A percentile compares a stretch with the other conserved stretches of the same genome.
Conservation (phyloP, 352 stramenopile species). For the Plasmopara viticola region DNA sequence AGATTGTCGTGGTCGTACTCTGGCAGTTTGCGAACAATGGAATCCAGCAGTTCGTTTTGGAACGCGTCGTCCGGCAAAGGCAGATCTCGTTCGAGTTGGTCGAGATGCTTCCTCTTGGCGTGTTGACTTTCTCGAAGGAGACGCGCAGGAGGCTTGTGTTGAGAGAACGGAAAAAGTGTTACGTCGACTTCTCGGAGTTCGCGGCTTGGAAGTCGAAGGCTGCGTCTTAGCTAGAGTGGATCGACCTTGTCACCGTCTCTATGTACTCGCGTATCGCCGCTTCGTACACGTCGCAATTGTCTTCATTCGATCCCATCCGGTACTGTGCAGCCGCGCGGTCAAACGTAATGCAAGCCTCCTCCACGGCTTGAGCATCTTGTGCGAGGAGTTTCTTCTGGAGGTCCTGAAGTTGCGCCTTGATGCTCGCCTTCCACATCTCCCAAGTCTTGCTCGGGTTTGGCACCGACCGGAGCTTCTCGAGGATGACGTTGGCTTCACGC, state of each 20-base stretch:
- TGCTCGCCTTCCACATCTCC: background rate
- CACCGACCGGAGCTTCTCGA: background rate
- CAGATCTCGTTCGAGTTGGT: background rate
- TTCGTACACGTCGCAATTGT: background rate
- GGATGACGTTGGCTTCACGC: background rate
- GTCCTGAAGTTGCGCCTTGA: background rate
- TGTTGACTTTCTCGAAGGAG: background rate
- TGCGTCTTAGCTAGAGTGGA: background rate
- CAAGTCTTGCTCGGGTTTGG: too few relatives aligned
- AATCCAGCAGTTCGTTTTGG: background rate
- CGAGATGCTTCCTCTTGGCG: background rate
- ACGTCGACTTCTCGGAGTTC: background rate
- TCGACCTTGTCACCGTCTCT: background rate
- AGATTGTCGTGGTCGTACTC: background rate
- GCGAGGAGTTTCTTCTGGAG: background rate
- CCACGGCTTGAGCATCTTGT: background rate
- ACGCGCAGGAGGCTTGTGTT: background rate
- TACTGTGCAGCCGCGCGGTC: background rate
- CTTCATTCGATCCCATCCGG: background rate
- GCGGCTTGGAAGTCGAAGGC: conserved; percentile 1
- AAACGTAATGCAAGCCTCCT: background rate
- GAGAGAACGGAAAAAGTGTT: background rate
- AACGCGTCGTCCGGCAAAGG: background rate
- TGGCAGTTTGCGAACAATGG: background rate
- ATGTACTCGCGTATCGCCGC: background rate